Evolutionary conservation across 306 rosid genomes (phyloP).

Genomic region (Vigna angularis): DNA sequence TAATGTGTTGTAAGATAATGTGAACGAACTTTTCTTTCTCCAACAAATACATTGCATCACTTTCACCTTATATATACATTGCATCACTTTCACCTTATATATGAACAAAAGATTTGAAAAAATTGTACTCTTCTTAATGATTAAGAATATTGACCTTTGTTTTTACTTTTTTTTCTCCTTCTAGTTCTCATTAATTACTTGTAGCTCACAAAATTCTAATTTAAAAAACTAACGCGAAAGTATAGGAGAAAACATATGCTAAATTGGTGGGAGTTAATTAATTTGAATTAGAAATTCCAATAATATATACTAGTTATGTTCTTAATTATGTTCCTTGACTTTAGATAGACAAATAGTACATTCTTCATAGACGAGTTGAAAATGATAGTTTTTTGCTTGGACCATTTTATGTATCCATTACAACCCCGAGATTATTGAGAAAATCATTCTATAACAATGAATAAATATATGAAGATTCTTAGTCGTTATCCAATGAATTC

Average conservation of each 20-base stretch:
- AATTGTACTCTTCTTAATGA: no score
- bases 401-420: background rate
- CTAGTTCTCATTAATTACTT: background rate
- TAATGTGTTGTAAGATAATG: no score
- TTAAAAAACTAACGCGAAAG: background rate
- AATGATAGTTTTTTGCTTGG: background rate
- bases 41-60: no score
- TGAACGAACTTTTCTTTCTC: no score
- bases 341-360: background rate
- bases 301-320: background rate
- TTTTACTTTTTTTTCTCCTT: no score
- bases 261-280: background rate
- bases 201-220: no score
- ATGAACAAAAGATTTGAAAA: no score
- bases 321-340: background rate
- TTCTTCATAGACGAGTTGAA: background rate
- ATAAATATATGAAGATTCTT: constrained; percentile 18
- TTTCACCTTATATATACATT: no score
- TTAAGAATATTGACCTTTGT: no score
- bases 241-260: background rate
- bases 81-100: no score
- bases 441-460: background rate
- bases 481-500: background rate
- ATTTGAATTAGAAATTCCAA: background rate
- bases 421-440: background rate